A percentile compares a stretch with the other conserved stretches of the same genome.
Evolutionary conservation across 441 rosid species (phyloP).

Genomic region (Pelargonium fulgidum): DNA sequence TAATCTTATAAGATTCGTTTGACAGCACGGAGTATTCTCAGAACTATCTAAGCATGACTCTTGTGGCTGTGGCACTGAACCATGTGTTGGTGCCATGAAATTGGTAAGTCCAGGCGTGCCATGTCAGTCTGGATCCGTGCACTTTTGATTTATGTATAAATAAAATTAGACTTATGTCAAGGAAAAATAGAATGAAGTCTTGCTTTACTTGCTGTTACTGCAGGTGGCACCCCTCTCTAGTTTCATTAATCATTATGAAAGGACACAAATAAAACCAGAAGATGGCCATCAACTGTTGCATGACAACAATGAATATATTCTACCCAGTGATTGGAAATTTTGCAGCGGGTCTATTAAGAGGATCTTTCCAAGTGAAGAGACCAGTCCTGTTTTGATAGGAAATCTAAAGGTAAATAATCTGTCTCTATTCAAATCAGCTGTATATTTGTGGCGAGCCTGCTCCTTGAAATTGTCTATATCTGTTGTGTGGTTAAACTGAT

Average conservation of each 20-base stretch:
- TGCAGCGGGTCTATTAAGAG: conserved; percentile 37
- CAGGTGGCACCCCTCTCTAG: conserved; percentile 73
- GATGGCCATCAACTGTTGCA: conserved; percentile 16
- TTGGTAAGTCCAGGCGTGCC: conserved; percentile 37
- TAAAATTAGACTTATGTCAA: neutral
- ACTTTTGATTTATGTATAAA: neutral
- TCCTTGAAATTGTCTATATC: neutral
- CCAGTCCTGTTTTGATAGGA: conserved; percentile 62
- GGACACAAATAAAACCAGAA: conserved; percentile 27
- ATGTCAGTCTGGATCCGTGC: neutral
- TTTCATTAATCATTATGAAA: conserved; percentile 51
- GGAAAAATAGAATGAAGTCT: conserved; percentile 16
- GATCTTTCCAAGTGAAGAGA: conserved; percentile 46
- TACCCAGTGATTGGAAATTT: conserved; percentile 28
- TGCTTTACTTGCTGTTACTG: conserved; percentile 12
- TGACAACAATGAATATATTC: conserved; percentile 17
- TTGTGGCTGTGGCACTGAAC: conserved; percentile 45
- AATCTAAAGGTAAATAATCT: conserved; percentile 52
- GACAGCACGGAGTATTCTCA: conserved; percentile 59
- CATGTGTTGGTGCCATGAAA: conserved; percentile 41
- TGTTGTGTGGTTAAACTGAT: neutral
- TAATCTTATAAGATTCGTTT: conserved; percentile 25
- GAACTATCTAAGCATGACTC: conserved; percentile 62
- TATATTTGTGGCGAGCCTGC: neutral
- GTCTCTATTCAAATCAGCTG: conserved; percentile 6